Evolutionary conservation across 805 yeast genomes (phyloP), one percentile per base, ranked within the genome.

Genomic region (Metschnikowia bowlesiae): DNA sequence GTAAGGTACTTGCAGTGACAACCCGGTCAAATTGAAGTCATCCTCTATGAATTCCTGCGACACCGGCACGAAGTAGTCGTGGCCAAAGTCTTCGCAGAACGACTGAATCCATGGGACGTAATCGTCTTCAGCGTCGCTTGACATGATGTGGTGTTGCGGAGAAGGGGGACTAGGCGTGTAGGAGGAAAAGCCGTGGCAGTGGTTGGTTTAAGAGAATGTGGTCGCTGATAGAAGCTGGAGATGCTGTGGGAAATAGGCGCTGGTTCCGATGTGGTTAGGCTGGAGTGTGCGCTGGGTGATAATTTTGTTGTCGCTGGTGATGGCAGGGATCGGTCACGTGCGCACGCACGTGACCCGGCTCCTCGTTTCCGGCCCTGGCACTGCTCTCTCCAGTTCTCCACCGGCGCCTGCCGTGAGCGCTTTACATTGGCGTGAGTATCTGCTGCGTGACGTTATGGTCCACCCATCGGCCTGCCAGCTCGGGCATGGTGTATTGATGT

Each of bases 1-100:
- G 64, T 84, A 88, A 4, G 97, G 96, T 8, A 94, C 96, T 51
- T 87, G 82, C 56, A 84, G 79, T 32, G 86, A 78, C 47, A 94
- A 76, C 1, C 98, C 97, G 1, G 98, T 91, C 61, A 94, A 76
- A 65, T 94, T 94, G 76, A 94, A 94, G 58, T 94, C 98, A 68
- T 94, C 99, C 61, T 91, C 97, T 53, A 94, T 89, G 67, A 90
- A 94, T 45, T 89, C 97, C 44, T 87, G 89, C 1, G 90, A 79
- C 6, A 94, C 96, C 59, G 91, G 95, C 40, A 91, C 96, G 67
- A 90, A 90, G 66, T 84, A 92, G 63, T 94, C 95, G 65, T 88
- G 92, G 26, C 92, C 92, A 61, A 84, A 85, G 59, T 82, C 73
- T 43, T 85, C 79, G 63, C 95, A 87, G 67, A 84, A 89, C 57